phyloP scores from a whole-genome alignment of 345 rosid genomes.

The Gossypium rotundifolium region DNA sequence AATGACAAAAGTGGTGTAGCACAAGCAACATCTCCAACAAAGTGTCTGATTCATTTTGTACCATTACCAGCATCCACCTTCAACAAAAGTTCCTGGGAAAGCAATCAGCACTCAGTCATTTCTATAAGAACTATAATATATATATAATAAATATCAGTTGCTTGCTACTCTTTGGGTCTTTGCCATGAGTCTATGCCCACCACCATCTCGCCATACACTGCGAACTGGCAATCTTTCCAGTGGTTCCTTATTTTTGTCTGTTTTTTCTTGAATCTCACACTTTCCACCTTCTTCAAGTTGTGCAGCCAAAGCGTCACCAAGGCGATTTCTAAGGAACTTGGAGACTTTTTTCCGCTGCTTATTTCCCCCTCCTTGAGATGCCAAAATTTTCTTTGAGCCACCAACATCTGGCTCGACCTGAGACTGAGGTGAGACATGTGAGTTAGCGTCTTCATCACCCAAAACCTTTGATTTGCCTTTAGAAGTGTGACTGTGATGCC shows the following conservation, averaged over 20 bases:
- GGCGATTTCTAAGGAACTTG: slow-evolving; percentile 46
- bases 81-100: too few relatives aligned
- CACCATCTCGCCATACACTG: slow-evolving; percentile 49
- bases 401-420: slow-evolving; percentile 10
- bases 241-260: slow-evolving; percentile 17
- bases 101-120: too few relatives aligned
- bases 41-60: too few relatives aligned
- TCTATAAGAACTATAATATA: too few relatives aligned
- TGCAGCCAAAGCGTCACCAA: slow-evolving; percentile 51
- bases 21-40: too few relatives aligned
- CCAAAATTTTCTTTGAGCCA: slow-evolving; percentile 13
- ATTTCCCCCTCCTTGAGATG: slow-evolving; percentile 27
- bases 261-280: slow-evolving; percentile 13
- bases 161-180: neutral
- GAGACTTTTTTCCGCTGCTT: slow-evolving; percentile 49
- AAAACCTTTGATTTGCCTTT: slow-evolving; percentile 34
- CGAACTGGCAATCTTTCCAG: slow-evolving; percentile 26
- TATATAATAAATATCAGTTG: neutral
- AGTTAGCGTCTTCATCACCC: slow-evolving; percentile 21
- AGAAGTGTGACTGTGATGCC: slow-evolving; percentile 30
- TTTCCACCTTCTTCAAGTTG: slow-evolving; percentile 25
- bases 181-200: slow-evolving; percentile 35
- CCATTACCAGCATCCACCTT: too few relatives aligned
- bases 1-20: too few relatives aligned
- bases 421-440: neutral